Percentiles rank a stretch among this genome's conserved stretches.
Conservation (phyloP, 2,329 filamentous ascomycete species). For the Ascosphaera acerosa region DNA sequence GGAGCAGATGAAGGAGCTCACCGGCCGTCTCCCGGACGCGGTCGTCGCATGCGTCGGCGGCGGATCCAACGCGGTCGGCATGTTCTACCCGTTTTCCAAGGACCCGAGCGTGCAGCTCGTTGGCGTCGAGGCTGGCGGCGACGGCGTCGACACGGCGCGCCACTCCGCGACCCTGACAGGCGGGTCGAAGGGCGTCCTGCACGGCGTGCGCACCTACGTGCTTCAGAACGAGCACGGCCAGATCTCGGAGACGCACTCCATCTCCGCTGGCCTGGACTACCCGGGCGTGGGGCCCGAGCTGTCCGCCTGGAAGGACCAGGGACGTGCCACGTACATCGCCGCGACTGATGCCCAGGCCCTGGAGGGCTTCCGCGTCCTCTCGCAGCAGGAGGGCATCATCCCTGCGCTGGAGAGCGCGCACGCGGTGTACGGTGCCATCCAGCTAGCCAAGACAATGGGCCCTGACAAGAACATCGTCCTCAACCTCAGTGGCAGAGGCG, state of each 20-base stretch:
- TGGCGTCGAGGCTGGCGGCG: constrained; percentile 85
- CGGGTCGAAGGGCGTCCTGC: constrained; percentile 74
- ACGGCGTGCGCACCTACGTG: constrained; percentile 89
- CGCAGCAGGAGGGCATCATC: constrained; percentile 84
- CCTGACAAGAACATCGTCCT: constrained; percentile 81
- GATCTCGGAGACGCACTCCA: constrained; percentile 83
- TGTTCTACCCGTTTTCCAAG: constrained; percentile 91
- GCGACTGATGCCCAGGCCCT: constrained; percentile 86
- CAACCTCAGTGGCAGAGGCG: constrained; percentile 74
- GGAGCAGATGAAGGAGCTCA: constrained; percentile 60
- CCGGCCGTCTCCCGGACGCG: constrained; percentile 76
- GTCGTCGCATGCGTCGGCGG: constrained; percentile 93
- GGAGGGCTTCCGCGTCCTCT: constrained; percentile 58
- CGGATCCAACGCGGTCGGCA: constrained; percentile 82
- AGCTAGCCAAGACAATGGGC: constrained; percentile 78
- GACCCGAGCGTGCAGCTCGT: constrained; percentile 68
- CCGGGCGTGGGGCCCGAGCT: constrained; percentile 90
- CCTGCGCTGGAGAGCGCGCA: constrained; percentile 86
- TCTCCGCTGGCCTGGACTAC: constrained; percentile 91
- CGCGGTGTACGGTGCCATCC: constrained; percentile 67
- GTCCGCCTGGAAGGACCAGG: constrained; percentile 71
- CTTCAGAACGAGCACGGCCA: constrained; percentile 83
- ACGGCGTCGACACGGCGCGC: constrained; percentile 60
- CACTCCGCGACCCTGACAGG: constrained; percentile 75
- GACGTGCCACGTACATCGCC: constrained; percentile 66